Conservation (phyloP, 306 rosid species). For the Quercus wislizeni region DNA sequence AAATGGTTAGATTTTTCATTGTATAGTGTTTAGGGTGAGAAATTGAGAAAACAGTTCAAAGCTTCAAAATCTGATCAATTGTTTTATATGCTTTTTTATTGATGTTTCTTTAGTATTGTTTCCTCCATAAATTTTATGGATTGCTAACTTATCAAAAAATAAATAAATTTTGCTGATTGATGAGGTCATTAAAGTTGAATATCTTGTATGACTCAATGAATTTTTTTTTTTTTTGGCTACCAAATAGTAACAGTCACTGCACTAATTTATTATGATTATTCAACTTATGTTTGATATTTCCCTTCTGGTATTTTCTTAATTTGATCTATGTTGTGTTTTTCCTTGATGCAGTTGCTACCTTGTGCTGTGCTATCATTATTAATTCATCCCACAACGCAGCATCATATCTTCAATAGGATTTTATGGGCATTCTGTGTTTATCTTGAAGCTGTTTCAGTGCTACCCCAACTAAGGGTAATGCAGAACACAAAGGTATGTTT, state of each 20-base stretch:
- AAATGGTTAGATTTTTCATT: not conserved
- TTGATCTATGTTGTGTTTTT: not conserved
- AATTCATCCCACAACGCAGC: conserved; percentile 65
- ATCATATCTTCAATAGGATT: conserved; percentile 53
- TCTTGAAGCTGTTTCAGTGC: conserved; percentile 82
- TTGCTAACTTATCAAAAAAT: not conserved
- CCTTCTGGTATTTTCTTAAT: not conserved
- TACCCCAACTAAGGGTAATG: conserved; percentile 78
- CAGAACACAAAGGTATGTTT: conserved; percentile 64
- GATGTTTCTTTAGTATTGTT: not conserved
- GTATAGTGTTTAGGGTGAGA: not conserved
- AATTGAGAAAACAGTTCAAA: not conserved
- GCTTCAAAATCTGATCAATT: not conserved
- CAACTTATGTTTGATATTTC: not conserved
- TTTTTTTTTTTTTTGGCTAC: not conserved
- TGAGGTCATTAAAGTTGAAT: not conserved
- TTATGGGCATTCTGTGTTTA: conserved; percentile 82
- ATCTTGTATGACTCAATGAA: not conserved
- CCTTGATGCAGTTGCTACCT: conserved; percentile 51
- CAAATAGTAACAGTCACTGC: too few species aligned
- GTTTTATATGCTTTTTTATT: not conserved
- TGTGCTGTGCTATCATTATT: conserved; percentile 52
- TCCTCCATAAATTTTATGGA: not conserved
- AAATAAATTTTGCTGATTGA: too few species aligned
- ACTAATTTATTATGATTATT: not conserved